Evolutionary conservation across 805 yeast species (phyloP).

Genomic region (Zygosaccharomyces kombuchaensis): DNA sequence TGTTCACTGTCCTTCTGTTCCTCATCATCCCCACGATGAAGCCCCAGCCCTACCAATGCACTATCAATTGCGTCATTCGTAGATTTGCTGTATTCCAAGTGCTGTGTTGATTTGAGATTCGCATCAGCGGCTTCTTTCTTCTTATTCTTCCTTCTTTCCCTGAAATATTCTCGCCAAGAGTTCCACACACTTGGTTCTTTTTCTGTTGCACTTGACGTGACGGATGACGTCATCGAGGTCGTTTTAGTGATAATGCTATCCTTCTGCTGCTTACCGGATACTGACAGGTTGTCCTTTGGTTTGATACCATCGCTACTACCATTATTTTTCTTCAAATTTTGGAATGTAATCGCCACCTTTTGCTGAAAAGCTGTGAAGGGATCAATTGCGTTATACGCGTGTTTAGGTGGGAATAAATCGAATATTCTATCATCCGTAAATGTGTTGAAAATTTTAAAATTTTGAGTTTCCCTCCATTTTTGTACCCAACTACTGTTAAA

Average conservation of each 20-base stretch:
- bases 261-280: conserved; percentile 2
- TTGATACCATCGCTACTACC: conserved; percentile 3
- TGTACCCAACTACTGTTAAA: conserved; percentile 46
- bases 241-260: neutral
- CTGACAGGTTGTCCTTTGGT: conserved; percentile 3
- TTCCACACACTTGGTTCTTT: conserved; percentile 21
- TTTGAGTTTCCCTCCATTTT: conserved; percentile 52
- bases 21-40: conserved; percentile 11
- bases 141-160: conserved; percentile 17
- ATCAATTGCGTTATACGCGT: conserved; percentile 31
- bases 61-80: conserved; percentile 21
- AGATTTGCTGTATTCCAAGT: conserved; percentile 11
- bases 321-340: conserved; percentile 28
- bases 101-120: conserved; percentile 12
- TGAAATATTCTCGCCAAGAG: conserved; percentile 29
- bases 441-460: conserved; percentile 49
- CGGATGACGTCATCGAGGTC: conserved; percentile 3
- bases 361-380: conserved; percentile 30
- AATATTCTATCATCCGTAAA: conserved; percentile 67
- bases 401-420: conserved; percentile 52
- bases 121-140: conserved; percentile 8
- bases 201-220: neutral
- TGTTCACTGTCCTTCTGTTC: conserved; percentile 4
- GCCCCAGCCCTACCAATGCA: conserved; percentile 26
- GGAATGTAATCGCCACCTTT: conserved; percentile 30